Percentiles rank a stretch among this genome's conserved stretches.
Conservation (phyloP, 148 eudicot species). For the Camellia sinensis region DNA sequence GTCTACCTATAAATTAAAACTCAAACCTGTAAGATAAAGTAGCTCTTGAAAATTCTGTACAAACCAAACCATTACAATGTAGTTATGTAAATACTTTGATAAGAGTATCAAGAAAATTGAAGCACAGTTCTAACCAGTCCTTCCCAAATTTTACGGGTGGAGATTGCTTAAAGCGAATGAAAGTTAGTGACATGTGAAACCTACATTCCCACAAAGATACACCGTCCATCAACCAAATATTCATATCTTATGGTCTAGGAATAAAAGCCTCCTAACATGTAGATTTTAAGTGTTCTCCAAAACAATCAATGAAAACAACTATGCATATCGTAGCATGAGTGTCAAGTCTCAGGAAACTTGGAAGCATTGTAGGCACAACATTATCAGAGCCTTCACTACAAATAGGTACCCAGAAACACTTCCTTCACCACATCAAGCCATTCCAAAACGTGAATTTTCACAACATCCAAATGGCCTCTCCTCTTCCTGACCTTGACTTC, state of each 20-base stretch:
- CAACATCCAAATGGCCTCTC: constrained; percentile 18
- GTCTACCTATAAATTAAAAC: not conserved
- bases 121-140: no score
- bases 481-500: constrained; percentile 21
- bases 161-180: not conserved
- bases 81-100: no score
- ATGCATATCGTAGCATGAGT: constrained; percentile 50
- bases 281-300: constrained; percentile 38
- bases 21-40: not conserved
- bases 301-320: constrained; percentile 37
- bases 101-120: no score
- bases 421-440: constrained; percentile 10
- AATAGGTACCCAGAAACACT: constrained; percentile 16
- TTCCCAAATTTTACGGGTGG: not conserved
- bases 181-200: not conserved
- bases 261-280: not conserved
- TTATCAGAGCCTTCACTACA: constrained; percentile 20
- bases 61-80: no score
- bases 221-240: not conserved
- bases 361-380: constrained; percentile 33
- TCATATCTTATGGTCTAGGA: not conserved
- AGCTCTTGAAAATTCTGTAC: no score
- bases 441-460: constrained; percentile 3
- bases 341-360: constrained; percentile 60
- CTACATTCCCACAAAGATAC: not conserved